These are phyloP conservation scores for Nicotiana sylvestris DNA, from an alignment of 257 asterid species.

Conservation along the genomic window DNA sequence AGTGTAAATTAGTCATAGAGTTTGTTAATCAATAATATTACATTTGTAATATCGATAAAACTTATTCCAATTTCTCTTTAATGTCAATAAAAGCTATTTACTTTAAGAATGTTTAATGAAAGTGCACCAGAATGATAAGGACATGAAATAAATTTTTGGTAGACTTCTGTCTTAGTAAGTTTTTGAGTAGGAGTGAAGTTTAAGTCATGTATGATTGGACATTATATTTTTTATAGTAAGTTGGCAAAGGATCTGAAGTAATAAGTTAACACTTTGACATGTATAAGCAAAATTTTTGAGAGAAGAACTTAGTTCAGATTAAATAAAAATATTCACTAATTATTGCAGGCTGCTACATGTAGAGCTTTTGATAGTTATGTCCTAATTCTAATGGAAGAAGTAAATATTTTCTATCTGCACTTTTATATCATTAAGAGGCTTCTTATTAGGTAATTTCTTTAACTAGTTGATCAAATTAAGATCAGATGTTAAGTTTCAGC, in stretches of 20 bases:
- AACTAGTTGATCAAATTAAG: not conserved
- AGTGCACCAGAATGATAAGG: conserved; percentile 30
- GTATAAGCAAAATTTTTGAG: not conserved
- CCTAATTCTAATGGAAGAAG: not conserved
- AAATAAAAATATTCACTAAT: not conserved
- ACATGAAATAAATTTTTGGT: conserved; percentile 17
- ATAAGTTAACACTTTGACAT: not conserved
- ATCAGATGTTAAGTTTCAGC: not conserved
- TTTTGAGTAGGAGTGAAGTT: conserved; percentile 74
- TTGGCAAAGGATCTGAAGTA: not conserved
- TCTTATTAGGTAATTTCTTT: not conserved
- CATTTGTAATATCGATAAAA: too few species aligned
- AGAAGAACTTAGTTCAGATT: not conserved
- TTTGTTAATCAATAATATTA: too few species aligned
- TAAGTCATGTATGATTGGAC: conserved; percentile 26
- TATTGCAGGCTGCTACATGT: not conserved
- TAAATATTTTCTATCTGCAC: not conserved
- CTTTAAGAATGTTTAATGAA: not conserved
- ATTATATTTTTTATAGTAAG: too few species aligned
- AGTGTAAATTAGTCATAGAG: too few species aligned
- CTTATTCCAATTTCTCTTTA: too few species aligned
- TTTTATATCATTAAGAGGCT: not conserved
- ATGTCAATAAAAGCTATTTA: not conserved
- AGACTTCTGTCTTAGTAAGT: conserved; percentile 24
- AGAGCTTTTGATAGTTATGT: not conserved